Evolutionary conservation across 306 rosid species (phyloP).

Genomic region (Myrica gale): DNA sequence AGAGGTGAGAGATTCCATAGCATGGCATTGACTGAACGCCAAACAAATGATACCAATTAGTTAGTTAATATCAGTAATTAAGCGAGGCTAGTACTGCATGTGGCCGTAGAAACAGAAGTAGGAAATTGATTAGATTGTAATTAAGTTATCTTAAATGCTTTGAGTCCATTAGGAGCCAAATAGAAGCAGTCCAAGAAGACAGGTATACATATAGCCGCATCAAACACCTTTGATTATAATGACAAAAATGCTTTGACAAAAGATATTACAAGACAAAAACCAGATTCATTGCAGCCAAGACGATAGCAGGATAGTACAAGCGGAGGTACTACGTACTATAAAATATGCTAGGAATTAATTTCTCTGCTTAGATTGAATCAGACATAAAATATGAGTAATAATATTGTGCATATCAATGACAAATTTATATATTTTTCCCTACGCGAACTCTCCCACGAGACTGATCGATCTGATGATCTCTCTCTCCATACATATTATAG

Average conservation of each 20-base stretch:
- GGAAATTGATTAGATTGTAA: neutral
- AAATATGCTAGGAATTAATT: neutral
- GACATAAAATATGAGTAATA: too few relatives aligned
- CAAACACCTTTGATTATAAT: constrained; percentile 2
- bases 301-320: neutral
- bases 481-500: too few relatives aligned
- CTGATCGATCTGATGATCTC: too few relatives aligned
- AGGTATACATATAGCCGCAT: neutral
- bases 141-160: neutral
- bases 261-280: neutral
- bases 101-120: neutral
- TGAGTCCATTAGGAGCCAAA: constrained; percentile 2
- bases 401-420: too few relatives aligned
- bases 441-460: too few relatives aligned
- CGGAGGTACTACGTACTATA: neutral
- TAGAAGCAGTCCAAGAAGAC: constrained; percentile 20
- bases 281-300: neutral
- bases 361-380: too few relatives aligned
- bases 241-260: neutral
- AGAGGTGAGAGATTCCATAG: neutral
- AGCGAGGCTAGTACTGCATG: neutral
- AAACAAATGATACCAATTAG: neutral
- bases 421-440: too few relatives aligned
- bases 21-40: neutral
- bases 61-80: neutral